Percentiles rank a stretch among this genome's conserved stretches.
Conservation (phyloP, 768 basidiomycete genomes). For the Rhizopogon rudus region DNA sequence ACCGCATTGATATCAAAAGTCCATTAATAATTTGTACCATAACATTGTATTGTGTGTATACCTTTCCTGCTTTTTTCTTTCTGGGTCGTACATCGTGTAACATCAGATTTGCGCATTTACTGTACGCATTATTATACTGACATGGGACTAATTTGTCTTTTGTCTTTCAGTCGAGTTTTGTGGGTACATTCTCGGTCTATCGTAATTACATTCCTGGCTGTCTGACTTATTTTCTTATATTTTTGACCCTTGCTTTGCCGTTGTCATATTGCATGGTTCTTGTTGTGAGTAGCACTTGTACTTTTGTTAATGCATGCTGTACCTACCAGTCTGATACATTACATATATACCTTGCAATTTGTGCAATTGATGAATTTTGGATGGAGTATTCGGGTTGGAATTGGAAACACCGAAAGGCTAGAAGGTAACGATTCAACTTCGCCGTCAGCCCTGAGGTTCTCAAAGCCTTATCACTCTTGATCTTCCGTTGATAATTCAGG, state of each 20-base stretch:
- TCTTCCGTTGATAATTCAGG: neutral
- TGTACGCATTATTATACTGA: constrained; percentile 28
- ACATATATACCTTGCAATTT: neutral
- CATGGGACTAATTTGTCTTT: constrained; percentile 26
- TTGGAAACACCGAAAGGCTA: neutral
- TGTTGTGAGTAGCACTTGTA: constrained; percentile 27
- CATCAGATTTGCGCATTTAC: constrained; percentile 28
- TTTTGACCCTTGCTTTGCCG: constrained; percentile 22
- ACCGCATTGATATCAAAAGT: constrained; percentile 14
- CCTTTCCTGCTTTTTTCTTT: constrained; percentile 6
- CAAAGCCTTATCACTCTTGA: neutral
- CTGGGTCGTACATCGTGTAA: constrained; percentile 28
- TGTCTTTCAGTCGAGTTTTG: constrained; percentile 22
- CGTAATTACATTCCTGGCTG: constrained; percentile 27
- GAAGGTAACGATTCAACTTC: neutral
- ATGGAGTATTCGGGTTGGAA: neutral
- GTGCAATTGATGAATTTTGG: too few species aligned
- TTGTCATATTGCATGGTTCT: constrained; percentile 20
- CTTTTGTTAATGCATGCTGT: constrained; percentile 6
- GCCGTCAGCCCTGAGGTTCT: constrained; percentile 9
- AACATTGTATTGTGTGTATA: constrained; percentile 28
- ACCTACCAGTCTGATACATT: neutral
- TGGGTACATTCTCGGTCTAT: constrained; percentile 24
- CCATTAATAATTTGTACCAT: constrained; percentile 24
- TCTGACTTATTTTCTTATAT: constrained; percentile 20